These are phyloP conservation scores for Wickerhamiella alocasiicola DNA, from an alignment of 805 yeast genomes.

Conservation along the genomic window DNA sequence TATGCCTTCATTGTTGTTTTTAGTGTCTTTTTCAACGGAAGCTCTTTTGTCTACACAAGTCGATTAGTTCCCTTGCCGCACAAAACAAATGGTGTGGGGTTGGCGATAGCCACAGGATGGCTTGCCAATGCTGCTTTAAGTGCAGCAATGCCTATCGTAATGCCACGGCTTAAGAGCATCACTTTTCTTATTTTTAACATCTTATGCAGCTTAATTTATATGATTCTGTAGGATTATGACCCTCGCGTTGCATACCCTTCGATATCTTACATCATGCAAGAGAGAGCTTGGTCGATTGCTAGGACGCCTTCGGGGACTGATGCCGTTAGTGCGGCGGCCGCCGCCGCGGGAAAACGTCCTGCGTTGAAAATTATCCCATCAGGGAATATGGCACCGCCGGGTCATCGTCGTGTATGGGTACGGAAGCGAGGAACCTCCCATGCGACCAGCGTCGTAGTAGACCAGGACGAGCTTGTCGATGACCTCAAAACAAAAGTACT, in stretches of 20 bases:
- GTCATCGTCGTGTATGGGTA: constrained; percentile 29
- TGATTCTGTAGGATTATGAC: neutral
- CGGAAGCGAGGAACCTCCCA: constrained; percentile 25
- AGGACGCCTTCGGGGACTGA: constrained; percentile 9
- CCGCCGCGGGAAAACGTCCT: constrained; percentile 8
- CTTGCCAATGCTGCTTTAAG: constrained; percentile 17
- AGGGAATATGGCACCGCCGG: constrained; percentile 7
- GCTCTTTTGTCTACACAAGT: constrained; percentile 21
- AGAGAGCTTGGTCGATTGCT: constrained; percentile 8
- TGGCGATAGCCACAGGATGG: constrained; percentile 21
- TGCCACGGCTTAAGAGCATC: constrained; percentile 4
- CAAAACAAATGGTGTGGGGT: constrained; percentile 17
- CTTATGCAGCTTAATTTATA: constrained; percentile 5
- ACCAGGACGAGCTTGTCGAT: constrained; percentile 57
- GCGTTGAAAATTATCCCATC: neutral
- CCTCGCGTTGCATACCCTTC: neutral
- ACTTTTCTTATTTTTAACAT: constrained; percentile 11
- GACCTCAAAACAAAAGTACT: constrained; percentile 55
- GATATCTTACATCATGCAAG: constrained; percentile 4
- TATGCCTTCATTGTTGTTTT: constrained; percentile 17
- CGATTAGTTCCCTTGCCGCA: constrained; percentile 15
- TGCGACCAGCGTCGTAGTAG: constrained; percentile 60
- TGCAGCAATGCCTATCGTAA: constrained; percentile 8
- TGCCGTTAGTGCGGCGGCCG: constrained; percentile 9
- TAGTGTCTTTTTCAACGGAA: constrained; percentile 18